Evolutionary conservation across 2,329 filamentous ascomycete genomes (phyloP), one percentile per base, ranked within the genome.

Genomic region (Samsoniella hepiali): DNA sequence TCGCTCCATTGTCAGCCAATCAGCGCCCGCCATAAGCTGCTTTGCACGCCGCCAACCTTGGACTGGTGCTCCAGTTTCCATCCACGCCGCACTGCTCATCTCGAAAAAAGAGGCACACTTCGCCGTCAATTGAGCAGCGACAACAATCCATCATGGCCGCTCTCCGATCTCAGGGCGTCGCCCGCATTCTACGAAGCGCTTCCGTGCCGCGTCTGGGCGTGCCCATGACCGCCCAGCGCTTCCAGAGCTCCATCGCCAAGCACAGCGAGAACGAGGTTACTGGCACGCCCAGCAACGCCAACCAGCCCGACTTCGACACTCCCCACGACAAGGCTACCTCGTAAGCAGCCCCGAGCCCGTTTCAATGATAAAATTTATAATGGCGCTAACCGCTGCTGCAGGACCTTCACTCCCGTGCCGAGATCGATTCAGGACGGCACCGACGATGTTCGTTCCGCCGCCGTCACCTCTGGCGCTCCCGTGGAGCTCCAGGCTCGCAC

Each of bases 401-500:
- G 94, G 65, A 88, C 87, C 73, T 99, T 91, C 78, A 97, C 94
- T 1, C 95, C 94, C 27, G 88, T 97, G 29, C 94, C 95, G 64
- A 93, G 91, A 81, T 85, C 88, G 68, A 84, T 97, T 65, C 92
- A 97, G 85, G 89, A 97, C 73, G 95, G 93, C 72, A 96, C 90
- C 74, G 94, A 98, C 79, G 85, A 89, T 4, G 80, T 87, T 64
- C 83, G 95, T 49, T 87, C 93, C 58, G 95, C 94, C 32, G 92
- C 93, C 65, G 85, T 95, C 34, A 83, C 97, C 38, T 98, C 95
- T 3, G 95, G 94, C 58, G 95, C 95, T 54, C 96, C 95, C 36
- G 86, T 93, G 63, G 96, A 99, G 75, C 86, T 99, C 22, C 93
- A 99, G 81, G 93, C 91, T 67, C 88, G 95, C 70, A 94, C 91